A percentile compares a stretch with the other conserved stretches of the same genome.
Evolutionary conservation across 495 filamentous ascomycete genomes (phyloP).

Genomic region (Hypoxylon fuscum): DNA sequence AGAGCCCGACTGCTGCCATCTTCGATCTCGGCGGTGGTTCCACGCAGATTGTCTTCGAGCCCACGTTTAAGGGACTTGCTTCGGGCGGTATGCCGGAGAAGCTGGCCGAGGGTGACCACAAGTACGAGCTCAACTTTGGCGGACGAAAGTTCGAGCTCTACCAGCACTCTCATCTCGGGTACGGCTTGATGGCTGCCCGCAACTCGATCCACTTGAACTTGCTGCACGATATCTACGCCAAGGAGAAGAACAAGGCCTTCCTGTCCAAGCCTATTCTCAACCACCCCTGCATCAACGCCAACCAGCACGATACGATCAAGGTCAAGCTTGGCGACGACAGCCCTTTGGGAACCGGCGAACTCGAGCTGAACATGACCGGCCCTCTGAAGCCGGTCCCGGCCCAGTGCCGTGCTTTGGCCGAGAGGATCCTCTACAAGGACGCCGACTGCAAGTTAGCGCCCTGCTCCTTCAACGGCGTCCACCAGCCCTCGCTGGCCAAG

Average conservation of each 20-base stretch:
- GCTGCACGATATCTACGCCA: constrained; percentile 62
- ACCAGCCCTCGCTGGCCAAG: constrained; percentile 91
- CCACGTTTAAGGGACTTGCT: constrained; percentile 79
- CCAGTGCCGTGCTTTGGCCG: constrained; percentile 88
- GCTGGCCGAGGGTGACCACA: constrained; percentile 90
- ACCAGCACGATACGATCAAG: constrained; percentile 73
- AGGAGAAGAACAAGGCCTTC: constrained; percentile 61
- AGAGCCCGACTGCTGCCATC: constrained; percentile 88
- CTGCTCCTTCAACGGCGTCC: constrained; percentile 96
- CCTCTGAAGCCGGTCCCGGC: constrained; percentile 76
- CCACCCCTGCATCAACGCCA: constrained; percentile 90
- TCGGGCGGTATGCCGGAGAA: constrained; percentile 87
- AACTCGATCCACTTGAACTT: constrained; percentile 81
- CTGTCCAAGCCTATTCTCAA: constrained; percentile 71
- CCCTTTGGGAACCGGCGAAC: constrained; percentile 61
- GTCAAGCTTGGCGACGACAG: constrained; percentile 71
- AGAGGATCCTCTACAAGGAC: constrained; percentile 90
- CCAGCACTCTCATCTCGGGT: constrained; percentile 97
- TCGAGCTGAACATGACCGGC: constrained; percentile 89
- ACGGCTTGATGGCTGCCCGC: constrained; percentile 94
- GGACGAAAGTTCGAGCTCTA: constrained; percentile 93
- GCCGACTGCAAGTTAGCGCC: constrained; percentile 81
- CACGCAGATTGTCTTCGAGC: constrained; percentile 97
- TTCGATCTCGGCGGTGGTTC: constrained; percentile 95
- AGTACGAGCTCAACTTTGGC: constrained; percentile 90